These are phyloP conservation scores for Lipomyces oligophaga DNA, from an alignment of 805 yeast genomes.

Conservation along the genomic window DNA sequence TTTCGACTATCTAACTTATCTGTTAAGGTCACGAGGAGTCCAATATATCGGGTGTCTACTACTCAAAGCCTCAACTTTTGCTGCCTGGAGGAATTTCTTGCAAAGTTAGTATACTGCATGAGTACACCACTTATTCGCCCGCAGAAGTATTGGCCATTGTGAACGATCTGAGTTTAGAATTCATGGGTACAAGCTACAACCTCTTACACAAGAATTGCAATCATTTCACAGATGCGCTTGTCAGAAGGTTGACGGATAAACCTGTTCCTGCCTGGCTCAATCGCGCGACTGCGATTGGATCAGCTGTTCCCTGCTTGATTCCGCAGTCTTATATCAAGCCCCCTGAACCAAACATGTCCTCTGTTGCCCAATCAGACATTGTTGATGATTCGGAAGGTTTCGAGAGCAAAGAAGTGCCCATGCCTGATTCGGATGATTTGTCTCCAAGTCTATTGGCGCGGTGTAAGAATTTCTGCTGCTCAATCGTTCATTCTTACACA, in stretches of 20 bases:
- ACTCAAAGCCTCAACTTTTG: constrained; percentile 21
- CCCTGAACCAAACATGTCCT: too few relatives aligned
- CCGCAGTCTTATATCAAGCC: constrained; percentile 22
- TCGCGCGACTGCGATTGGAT: constrained; percentile 21
- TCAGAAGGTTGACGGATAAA: constrained; percentile 14
- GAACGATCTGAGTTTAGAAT: constrained; percentile 22
- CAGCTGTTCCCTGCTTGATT: constrained; percentile 22
- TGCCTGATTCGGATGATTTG: too few relatives aligned
- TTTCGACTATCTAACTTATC: too few relatives aligned
- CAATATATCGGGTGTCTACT: constrained; percentile 28
- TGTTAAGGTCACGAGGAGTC: constrained; percentile 21
- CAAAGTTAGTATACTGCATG: constrained; percentile 19
- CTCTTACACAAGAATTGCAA: constrained; percentile 27
- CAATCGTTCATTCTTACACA: too few relatives aligned
- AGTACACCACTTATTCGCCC: constrained; percentile 19
- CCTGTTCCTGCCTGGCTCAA: constrained; percentile 27
- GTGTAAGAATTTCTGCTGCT: too few relatives aligned
- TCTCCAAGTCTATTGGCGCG: too few relatives aligned
- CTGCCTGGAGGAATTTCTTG: constrained; percentile 24
- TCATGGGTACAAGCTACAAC: constrained; percentile 26
- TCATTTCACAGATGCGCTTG: constrained; percentile 22
- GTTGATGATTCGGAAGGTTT: too few relatives aligned
- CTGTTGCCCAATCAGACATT: too few relatives aligned
- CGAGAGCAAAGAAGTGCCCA: too few relatives aligned
- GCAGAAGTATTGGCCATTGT: constrained; percentile 26